Evolutionary conservation across 345 rosid genomes (phyloP).

Genomic region (Gynandropsis gynandra): DNA sequence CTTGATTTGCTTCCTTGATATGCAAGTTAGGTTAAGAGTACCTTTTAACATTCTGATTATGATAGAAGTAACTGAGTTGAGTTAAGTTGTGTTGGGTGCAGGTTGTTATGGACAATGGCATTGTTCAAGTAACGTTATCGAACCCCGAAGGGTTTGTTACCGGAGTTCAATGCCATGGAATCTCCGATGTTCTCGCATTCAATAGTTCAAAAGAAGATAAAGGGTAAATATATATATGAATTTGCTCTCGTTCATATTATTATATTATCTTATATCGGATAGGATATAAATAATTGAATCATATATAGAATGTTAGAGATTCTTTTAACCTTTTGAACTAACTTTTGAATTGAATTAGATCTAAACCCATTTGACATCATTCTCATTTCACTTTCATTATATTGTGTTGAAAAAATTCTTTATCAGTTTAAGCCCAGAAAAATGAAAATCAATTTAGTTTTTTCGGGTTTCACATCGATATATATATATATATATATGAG

Average conservation of each 20-base stretch:
- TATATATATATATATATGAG: no score
- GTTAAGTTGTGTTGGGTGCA: conserved; percentile 27
- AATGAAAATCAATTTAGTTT: no score
- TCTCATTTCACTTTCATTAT: no score
- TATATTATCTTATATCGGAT: neutral
- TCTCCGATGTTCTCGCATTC: conserved; percentile 76
- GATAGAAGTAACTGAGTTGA: neutral
- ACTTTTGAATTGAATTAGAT: no score
- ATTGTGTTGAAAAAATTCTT: no score
- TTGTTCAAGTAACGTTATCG: conserved; percentile 58
- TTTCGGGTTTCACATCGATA: no score
- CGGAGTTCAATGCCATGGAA: conserved; percentile 48
- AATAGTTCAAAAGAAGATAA: conserved; percentile 52
- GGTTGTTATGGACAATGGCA: conserved; percentile 82
- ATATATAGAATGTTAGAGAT: no score
- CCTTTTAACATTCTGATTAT: neutral
- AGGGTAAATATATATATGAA: conserved; percentile 41
- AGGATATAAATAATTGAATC: neutral
- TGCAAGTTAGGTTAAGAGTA: conserved; percentile 15
- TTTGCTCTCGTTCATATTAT: neutral
- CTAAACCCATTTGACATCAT: no score
- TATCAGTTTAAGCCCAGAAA: no score
- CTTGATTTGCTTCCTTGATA: conserved; percentile 7
- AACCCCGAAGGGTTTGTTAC: conserved; percentile 74
- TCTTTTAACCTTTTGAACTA: no score